Percentiles rank a stretch among this genome's conserved stretches.
Evolutionary conservation across 306 rosid genomes (phyloP).

Genomic region (Ormosia semicastrata): DNA sequence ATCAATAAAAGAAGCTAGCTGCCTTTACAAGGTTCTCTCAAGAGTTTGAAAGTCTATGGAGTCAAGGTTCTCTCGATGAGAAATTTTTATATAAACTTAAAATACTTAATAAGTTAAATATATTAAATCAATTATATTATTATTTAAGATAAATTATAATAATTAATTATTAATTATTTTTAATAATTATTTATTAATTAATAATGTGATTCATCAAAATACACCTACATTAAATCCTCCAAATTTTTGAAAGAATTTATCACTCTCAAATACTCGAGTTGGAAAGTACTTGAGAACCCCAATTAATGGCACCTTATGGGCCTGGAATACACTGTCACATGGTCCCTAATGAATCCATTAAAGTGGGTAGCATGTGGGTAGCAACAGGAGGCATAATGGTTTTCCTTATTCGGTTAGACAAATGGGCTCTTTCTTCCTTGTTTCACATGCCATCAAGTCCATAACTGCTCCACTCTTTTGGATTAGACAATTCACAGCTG

Average conservation of each 20-base stretch:
- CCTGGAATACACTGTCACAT: conserved; percentile 22
- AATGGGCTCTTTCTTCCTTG: conserved; percentile 21
- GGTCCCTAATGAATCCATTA: conserved; percentile 35
- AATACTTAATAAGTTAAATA: too few relatives aligned
- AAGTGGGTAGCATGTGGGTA: conserved; percentile 40
- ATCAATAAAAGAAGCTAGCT: not conserved
- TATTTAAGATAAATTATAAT: too few relatives aligned
- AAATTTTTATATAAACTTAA: too few relatives aligned
- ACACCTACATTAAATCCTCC: too few relatives aligned
- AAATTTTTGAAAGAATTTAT: too few relatives aligned
- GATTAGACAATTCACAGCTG: not conserved
- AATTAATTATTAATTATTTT: too few relatives aligned
- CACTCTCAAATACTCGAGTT: not conserved
- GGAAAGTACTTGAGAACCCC: conserved; percentile 11
- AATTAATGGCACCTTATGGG: conserved; percentile 36
- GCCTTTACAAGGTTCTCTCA: not conserved
- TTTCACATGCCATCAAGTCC: conserved; percentile 29
- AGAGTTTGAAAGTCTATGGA: not conserved
- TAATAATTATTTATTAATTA: too few relatives aligned
- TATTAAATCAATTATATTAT: too few relatives aligned
- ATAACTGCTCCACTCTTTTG: not conserved
- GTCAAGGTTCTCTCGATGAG: not conserved
- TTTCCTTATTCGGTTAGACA: conserved; percentile 47
- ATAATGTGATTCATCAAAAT: too few relatives aligned
- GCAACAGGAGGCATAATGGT: conserved; percentile 9